Evolutionary conservation across 768 basidiomycete species (phyloP).

Genomic region (Tylopilus sp.): DNA sequence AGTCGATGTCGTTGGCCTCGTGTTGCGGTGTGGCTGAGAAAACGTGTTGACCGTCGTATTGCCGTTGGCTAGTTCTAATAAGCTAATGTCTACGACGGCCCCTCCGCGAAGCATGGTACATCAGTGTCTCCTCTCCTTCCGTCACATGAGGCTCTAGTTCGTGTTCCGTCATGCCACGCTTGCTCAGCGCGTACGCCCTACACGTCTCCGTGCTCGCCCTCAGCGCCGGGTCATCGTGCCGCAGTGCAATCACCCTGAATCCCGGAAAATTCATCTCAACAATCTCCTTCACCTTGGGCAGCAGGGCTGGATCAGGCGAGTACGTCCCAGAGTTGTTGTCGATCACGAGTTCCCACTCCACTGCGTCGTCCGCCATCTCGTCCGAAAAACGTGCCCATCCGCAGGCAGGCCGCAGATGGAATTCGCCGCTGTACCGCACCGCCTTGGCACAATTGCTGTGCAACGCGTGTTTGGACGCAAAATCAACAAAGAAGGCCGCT

Average conservation of each 20-base stretch:
- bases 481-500: conserved; percentile 83
- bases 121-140: conserved; percentile 54
- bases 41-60: conserved; percentile 32
- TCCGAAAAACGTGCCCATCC: conserved; percentile 68
- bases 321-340: conserved; percentile 89
- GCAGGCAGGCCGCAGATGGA: conserved; percentile 68
- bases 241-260: conserved; percentile 51
- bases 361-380: conserved; percentile 46
- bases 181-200: conserved; percentile 57
- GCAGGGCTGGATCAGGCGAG: conserved; percentile 60
- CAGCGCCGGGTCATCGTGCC: conserved; percentile 53
- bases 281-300: conserved; percentile 58
- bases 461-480: conserved; percentile 83
- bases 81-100: too few species aligned
- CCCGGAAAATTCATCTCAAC: conserved; percentile 75
- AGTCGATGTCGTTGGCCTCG: conserved; percentile 25
- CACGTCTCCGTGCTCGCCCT: conserved; percentile 62
- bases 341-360: conserved; percentile 78
- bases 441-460: conserved; percentile 67
- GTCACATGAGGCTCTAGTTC: conserved; percentile 62
- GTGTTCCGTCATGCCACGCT: conserved; percentile 55
- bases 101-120: conserved; percentile 23
- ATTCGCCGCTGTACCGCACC: conserved; percentile 76
- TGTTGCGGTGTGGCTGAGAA: conserved; percentile 34
- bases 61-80: conserved; percentile 12